These are phyloP conservation scores for Poa pratensis DNA, from an alignment of 176 grass and related monocot species.

Conservation along the genomic window DNA sequence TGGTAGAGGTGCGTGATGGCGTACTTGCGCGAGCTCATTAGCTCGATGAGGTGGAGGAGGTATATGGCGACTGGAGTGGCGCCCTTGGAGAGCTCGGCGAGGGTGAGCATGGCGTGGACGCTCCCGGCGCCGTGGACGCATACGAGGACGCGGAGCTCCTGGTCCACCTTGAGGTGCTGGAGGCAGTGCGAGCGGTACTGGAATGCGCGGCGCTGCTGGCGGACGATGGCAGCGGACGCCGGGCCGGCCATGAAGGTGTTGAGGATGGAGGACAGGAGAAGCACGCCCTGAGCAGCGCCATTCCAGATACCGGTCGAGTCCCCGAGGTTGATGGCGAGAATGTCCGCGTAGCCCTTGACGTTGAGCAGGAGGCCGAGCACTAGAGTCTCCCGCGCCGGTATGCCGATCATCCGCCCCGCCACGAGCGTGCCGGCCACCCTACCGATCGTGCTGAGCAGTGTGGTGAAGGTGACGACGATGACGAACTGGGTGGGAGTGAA, in stretches of 20 bases:
- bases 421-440: conserved; percentile 68
- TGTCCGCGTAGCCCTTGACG: conserved; percentile 71
- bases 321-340: conserved; percentile 57
- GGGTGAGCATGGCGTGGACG: conserved; percentile 48
- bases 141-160: conserved; percentile 63
- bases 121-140: conserved; percentile 56
- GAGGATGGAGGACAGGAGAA: conserved; percentile 52
- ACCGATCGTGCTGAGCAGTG: conserved; percentile 46
- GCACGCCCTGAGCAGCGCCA: conserved; percentile 32
- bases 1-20: conserved; percentile 63
- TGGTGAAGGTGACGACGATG: conserved; percentile 44
- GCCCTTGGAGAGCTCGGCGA: conserved; percentile 48
- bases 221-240: conserved; percentile 60
- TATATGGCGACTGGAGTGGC: conserved; percentile 40
- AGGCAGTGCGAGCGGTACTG: conserved; percentile 55
- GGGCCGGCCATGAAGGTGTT: conserved; percentile 70
- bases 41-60: conserved; percentile 71
- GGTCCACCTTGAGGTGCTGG: conserved; percentile 47
- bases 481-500: not conserved
- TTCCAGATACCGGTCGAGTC: conserved; percentile 44
- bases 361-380: conserved; percentile 74
- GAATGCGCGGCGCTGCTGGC: conserved; percentile 47
- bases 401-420: conserved; percentile 36
- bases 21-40: conserved; percentile 55
- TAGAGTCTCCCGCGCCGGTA: conserved; percentile 47